Evolutionary conservation across 108 stramenopile species (phyloP).

Genomic region (Fragilariopsis cylindrus): DNA sequence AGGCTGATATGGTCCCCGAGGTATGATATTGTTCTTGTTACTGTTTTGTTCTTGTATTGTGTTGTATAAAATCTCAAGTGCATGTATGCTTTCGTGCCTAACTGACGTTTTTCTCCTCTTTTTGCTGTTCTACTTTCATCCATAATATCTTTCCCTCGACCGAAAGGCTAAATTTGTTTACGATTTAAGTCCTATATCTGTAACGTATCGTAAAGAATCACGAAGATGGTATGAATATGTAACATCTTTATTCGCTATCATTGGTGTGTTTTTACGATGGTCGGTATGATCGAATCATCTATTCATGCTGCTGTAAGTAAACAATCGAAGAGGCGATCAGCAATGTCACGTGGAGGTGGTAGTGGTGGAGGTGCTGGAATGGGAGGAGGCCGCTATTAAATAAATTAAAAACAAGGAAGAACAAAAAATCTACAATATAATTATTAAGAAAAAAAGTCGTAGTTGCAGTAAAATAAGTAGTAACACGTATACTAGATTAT

Average conservation of each 20-base stretch:
- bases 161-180: conserved; percentile 54
- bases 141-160: not conserved
- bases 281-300: conserved; percentile 85
- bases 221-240: conserved; percentile 93
- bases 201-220: conserved; percentile 55
- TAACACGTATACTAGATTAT: too few relatives aligned
- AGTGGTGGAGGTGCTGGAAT: too few relatives aligned
- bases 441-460: too few relatives aligned
- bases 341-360: too few relatives aligned
- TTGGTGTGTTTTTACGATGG: conserved; percentile 94
- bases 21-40: conserved; percentile 31
- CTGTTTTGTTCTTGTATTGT: not conserved
- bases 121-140: too few relatives aligned
- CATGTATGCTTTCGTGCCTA: not conserved
- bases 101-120: conserved; percentile 12
- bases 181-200: conserved; percentile 85
- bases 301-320: conserved; percentile 13
- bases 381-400: too few relatives aligned
- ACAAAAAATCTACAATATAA: too few relatives aligned
- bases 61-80: too few relatives aligned
- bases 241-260: conserved; percentile 91
- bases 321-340: too few relatives aligned
- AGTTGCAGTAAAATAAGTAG: too few relatives aligned
- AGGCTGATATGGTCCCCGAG: conserved; percentile 68
- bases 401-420: too few relatives aligned